Percentiles rank a stretch among this genome's conserved stretches.
phyloP scores from a whole-genome alignment of 106 monocot species.

The Apostasia ramifera region DNA sequence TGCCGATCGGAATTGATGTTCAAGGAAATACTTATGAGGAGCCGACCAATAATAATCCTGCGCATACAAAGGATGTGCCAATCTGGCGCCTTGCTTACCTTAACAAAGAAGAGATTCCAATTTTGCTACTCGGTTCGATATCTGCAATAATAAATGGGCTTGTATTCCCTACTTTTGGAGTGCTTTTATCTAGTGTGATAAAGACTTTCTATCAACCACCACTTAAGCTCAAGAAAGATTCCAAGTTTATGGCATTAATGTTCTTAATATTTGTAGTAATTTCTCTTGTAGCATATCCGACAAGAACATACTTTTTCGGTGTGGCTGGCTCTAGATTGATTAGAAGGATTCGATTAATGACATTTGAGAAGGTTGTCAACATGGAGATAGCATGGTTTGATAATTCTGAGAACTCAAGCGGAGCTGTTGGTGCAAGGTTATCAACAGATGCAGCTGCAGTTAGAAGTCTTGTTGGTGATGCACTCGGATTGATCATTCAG shows the following conservation, averaged over 20 bases:
- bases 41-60: neutral
- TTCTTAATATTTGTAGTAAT: slow-evolving; percentile 14
- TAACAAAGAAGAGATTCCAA: slow-evolving; percentile 30
- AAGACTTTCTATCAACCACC: slow-evolving; percentile 25
- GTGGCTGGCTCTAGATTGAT: slow-evolving; percentile 34
- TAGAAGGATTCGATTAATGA: slow-evolving; percentile 26
- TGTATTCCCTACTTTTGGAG: slow-evolving; percentile 22
- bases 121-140: slow-evolving; percentile 16
- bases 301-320: slow-evolving; percentile 29
- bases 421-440: slow-evolving; percentile 33
- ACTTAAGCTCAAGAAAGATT: slow-evolving; percentile 24
- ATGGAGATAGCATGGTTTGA: slow-evolving; percentile 48
- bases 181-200: slow-evolving; percentile 14
- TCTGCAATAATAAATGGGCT: slow-evolving; percentile 19
- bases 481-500: slow-evolving; percentile 26
- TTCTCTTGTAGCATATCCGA: slow-evolving; percentile 11
- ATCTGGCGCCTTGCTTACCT: slow-evolving; percentile 22
- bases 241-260: slow-evolving; percentile 21
- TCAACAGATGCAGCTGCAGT: slow-evolving; percentile 33
- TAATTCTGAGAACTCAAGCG: slow-evolving; percentile 27
- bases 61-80: slow-evolving; percentile 19
- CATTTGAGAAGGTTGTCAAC: slow-evolving; percentile 35
- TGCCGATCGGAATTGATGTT: slow-evolving; percentile 9
- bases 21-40: slow-evolving; percentile 3
- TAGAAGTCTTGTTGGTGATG: slow-evolving; percentile 33